Evolutionary conservation across 768 basidiomycete species (phyloP).

Genomic region (Royoungia palumana): DNA sequence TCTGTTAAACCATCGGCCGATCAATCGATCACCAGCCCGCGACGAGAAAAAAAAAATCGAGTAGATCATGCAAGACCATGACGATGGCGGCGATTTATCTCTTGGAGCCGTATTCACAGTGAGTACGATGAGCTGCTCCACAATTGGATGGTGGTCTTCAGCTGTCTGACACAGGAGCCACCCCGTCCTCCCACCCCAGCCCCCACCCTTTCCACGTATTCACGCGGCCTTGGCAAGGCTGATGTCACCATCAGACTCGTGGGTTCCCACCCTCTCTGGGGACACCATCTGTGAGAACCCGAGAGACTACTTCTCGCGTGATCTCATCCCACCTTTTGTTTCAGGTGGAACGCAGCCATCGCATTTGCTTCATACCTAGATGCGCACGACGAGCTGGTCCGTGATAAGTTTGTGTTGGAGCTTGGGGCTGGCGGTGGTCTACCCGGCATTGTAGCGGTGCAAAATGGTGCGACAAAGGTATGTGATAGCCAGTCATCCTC

Average conservation of each 20-base stretch:
- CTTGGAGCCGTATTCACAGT: constrained; percentile 54
- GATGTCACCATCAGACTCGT: constrained; percentile 65
- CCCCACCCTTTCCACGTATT: constrained; percentile 51
- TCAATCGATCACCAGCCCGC: too few relatives aligned
- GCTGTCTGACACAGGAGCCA: constrained; percentile 43
- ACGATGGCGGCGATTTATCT: constrained; percentile 31
- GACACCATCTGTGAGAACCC: constrained; percentile 61
- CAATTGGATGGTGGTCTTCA: not conserved
- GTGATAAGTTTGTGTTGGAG: constrained; percentile 62
- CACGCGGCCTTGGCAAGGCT: constrained; percentile 27
- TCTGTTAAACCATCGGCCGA: too few relatives aligned
- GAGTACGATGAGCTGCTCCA: constrained; percentile 12
- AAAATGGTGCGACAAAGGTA: constrained; percentile 69
- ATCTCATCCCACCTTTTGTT: not conserved
- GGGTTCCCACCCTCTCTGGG: constrained; percentile 80
- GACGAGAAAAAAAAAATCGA: too few relatives aligned
- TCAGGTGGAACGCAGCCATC: constrained; percentile 79
- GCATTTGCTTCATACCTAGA: constrained; percentile 72
- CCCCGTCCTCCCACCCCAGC: constrained; percentile 65
- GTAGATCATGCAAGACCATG: constrained; percentile 9
- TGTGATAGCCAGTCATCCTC: not conserved
- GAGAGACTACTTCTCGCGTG: too few relatives aligned
- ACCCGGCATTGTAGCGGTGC: constrained; percentile 72
- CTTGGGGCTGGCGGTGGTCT: constrained; percentile 92
- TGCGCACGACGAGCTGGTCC: constrained; percentile 44